Evolutionary conservation across 192 early-diverging fungal species (phyloP).

Genomic region (Spizellomyces sp.): DNA sequence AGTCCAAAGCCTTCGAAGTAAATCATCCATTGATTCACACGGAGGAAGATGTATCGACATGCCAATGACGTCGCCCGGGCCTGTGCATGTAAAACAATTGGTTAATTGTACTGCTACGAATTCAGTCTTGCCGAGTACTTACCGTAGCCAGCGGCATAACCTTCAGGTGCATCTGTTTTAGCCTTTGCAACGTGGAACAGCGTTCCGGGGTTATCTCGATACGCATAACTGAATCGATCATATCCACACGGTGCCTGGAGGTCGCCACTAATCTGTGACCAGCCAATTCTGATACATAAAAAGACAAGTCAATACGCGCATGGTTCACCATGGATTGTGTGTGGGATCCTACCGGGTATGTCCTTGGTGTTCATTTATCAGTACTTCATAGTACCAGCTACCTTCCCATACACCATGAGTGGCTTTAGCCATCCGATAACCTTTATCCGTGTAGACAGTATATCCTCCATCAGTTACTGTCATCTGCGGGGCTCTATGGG

Average conservation of each 20-base stretch:
- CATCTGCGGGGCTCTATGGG: constrained; percentile 71
- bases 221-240: constrained; percentile 73
- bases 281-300: constrained; percentile 62
- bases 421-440: constrained; percentile 77
- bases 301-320: not conserved
- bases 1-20: constrained; percentile 42
- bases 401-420: constrained; percentile 74
- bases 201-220: constrained; percentile 66
- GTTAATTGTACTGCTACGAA: no score
- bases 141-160: constrained; percentile 40
- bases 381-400: constrained; percentile 76
- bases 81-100: no score
- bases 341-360: constrained; percentile 41
- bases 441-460: constrained; percentile 68
- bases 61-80: constrained; percentile 42
- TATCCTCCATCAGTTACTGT: constrained; percentile 57
- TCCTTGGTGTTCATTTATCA: constrained; percentile 54
- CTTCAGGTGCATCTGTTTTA: constrained; percentile 4
- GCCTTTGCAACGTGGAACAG: constrained; percentile 63
- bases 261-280: constrained; percentile 77
- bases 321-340: not conserved
- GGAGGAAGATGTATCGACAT: constrained; percentile 39
- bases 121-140: not conserved
- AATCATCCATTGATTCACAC: constrained; percentile 22
- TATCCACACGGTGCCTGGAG: constrained; percentile 76